Base-by-base conservation (phyloP, 371 early-diverging fungal species). In the Mortierella sp. region DNA sequence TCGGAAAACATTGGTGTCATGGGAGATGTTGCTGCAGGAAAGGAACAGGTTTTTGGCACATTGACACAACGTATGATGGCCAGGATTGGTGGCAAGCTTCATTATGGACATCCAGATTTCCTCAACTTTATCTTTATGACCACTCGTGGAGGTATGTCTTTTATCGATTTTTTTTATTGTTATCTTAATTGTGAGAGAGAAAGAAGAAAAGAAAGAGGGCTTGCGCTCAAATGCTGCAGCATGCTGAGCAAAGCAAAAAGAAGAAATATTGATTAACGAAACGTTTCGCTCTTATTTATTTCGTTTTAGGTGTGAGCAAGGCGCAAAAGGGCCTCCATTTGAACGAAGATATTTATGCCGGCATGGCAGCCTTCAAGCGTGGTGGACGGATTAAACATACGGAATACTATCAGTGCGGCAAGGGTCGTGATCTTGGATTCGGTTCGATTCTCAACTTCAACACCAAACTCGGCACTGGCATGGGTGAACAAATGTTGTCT, bases 101-200 rank as follows among this genome's bases (percentile, higher is more conserved):
- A 94, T 76, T 96, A 96, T 70, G 96, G 96, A 0, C 96, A 96
- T 76, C 95, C 96, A 2, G 96, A 96, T 82, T 95, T 95, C 79
- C 81, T 95, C 62, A 96, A 96, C 82, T 88, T 92, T 51, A 86
- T 92, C 59, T 96, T 90, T 63, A 94, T 95, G 96, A 90, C 89
- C 4, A 94, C 94, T 1, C 90, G 95, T 21, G 95, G 95, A 57
- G 94, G 92, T 70, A 64, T 30, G 48, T 57, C 47, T 26, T 57
- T 48, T 6, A 25, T 29, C 23, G 7, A 7, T 50, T 50, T 50
- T 50, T 50, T 50, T 16, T 16, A 6, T n/a, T 50, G 3, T 50
- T 50, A 7, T 16, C 5, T 50, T 16, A 46, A 46, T 46, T 46
- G 46, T 16, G 9, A 46, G 46, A 46, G 16, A 46, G 16, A 46